Evolutionary conservation across 306 rosid species (phyloP).

Genomic region (Arachis hypogaea): DNA sequence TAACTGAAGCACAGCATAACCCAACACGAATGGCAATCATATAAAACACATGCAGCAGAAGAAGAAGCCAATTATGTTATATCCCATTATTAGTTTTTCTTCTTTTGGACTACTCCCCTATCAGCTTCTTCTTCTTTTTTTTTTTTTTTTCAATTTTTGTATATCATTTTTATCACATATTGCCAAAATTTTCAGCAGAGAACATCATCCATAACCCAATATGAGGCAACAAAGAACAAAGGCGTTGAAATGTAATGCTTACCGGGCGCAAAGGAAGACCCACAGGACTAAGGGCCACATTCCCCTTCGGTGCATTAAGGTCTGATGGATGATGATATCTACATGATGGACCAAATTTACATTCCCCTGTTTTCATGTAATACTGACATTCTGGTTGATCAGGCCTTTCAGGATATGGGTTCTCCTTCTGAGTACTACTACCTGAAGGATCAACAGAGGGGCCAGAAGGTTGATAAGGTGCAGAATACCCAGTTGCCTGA

Average conservation of each 20-base stretch:
- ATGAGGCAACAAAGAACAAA: slow-evolving; percentile 32
- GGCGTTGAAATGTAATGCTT: slow-evolving; percentile 45
- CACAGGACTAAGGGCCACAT: slow-evolving; percentile 61
- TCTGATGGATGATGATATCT: slow-evolving; percentile 96
- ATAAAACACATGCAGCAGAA: slow-evolving; percentile 21
- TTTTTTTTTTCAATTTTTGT: too few species aligned
- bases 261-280: slow-evolving; percentile 99
- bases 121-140: too few species aligned
- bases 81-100: slow-evolving; percentile 12
- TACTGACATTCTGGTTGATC: slow-evolving; percentile 91
- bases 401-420: slow-evolving; percentile 85
- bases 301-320: slow-evolving; percentile 51
- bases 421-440: slow-evolving; percentile 73
- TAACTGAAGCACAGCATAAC: background rate
- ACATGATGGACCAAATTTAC: slow-evolving; percentile 96
- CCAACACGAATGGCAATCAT: slow-evolving; percentile 29
- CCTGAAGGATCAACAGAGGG: slow-evolving; percentile 64
- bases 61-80: slow-evolving; percentile 24
- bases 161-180: slow-evolving; percentile 10
- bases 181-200: background rate
- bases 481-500: slow-evolving; percentile 58
- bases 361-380: slow-evolving; percentile 95
- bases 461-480: slow-evolving; percentile 62
- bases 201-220: slow-evolving; percentile 24
- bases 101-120: too few species aligned